Evolutionary conservation across 768 basidiomycete species (phyloP).

Genomic region (Boletus bicolor): DNA sequence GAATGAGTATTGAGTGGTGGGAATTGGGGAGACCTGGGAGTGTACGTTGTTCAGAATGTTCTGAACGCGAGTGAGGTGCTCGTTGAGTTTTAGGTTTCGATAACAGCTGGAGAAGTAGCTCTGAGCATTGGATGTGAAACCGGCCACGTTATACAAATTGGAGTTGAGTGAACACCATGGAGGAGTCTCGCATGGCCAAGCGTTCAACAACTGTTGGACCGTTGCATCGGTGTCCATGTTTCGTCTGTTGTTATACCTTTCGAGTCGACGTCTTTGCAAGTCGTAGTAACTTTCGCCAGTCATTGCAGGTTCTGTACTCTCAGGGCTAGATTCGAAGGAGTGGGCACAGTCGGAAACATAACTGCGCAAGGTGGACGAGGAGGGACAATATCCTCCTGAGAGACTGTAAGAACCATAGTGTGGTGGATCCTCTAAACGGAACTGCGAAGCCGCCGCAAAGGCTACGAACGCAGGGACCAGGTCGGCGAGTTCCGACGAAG

Average conservation of each 20-base stretch:
- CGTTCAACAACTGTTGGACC: background rate
- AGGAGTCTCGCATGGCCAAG: conserved; percentile 23
- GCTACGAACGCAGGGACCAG: conserved; percentile 33
- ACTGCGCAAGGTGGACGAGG: background rate
- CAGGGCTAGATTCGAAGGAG: conserved; percentile 13
- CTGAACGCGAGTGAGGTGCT: conserved; percentile 16
- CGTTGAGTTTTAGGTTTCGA: conserved; percentile 13
- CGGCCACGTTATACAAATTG: conserved; percentile 1
- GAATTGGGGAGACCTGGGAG: background rate
- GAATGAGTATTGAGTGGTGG: conserved; percentile 7
- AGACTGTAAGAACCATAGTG: conserved; percentile 10
- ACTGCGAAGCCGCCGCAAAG: conserved; percentile 19
- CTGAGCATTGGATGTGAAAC: background rate
- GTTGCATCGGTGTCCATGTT: conserved; percentile 1
- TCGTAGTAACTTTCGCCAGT: background rate
- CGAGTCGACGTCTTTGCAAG: conserved; percentile 2
- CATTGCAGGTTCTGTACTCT: background rate
- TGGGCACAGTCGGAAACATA: background rate
- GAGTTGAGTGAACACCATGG: background rate
- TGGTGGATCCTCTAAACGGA: conserved; percentile 17
- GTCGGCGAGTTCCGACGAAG: conserved; percentile 2
- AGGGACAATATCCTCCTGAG: conserved; percentile 7
- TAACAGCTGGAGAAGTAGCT: conserved; percentile 15
- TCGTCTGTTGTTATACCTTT: conserved; percentile 5
- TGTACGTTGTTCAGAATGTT: background rate